Evolutionary conservation across 441 rosid species (phyloP).

Genomic region (Populus hybrid): DNA sequence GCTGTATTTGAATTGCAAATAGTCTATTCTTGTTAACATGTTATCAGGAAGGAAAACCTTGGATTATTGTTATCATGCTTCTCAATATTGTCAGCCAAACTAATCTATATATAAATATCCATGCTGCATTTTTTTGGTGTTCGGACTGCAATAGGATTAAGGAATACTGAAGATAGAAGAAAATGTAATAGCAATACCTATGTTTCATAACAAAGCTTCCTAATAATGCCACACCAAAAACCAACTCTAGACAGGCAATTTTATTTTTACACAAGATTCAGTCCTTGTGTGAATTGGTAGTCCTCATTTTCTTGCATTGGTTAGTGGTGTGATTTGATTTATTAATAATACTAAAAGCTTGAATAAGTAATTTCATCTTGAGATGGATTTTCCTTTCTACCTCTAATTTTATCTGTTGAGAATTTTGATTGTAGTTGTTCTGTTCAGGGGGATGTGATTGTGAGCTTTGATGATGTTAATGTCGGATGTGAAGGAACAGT

Average conservation of each 20-base stretch:
- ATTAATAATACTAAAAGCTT: background rate
- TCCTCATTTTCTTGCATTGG: background rate
- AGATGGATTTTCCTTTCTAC: slow-evolving; percentile 1
- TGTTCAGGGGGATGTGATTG: slow-evolving; percentile 89
- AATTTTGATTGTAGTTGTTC: slow-evolving; percentile 19
- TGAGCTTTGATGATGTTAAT: slow-evolving; percentile 80
- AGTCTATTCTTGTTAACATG: background rate
- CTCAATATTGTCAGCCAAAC: background rate
- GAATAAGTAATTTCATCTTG: background rate
- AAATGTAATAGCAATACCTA: background rate
- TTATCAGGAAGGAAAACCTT: no score
- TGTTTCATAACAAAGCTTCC: background rate
- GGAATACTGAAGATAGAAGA: background rate
- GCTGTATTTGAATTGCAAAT: background rate
- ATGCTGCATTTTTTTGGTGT: background rate
- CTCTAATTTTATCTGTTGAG: background rate
- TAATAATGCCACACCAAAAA: background rate
- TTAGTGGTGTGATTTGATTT: background rate
- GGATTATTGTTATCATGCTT: background rate
- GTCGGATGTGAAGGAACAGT: slow-evolving; percentile 98
- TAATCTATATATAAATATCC: background rate
- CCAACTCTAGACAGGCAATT: background rate
- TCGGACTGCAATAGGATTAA: background rate
- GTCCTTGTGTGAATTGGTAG: background rate
- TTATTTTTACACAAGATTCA: background rate